Percentiles rank a stretch among this genome's conserved stretches.
phyloP scores from a whole-genome alignment of 176 grass and related monocot species.

The Aegilops sharonensis region DNA sequence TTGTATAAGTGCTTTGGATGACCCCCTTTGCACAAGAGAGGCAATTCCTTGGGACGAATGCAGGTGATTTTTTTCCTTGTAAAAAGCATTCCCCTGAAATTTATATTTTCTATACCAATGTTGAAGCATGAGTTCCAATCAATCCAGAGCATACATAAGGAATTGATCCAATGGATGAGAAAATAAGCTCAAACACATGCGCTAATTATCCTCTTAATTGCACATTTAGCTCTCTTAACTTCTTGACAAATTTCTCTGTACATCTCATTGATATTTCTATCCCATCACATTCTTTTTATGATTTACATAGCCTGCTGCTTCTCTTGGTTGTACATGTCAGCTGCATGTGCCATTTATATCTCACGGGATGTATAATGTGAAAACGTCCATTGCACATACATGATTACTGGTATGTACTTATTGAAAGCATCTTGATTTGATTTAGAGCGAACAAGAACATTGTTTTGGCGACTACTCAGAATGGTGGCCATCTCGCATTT shows the following conservation, averaged over 20 bases:
- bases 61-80: slow-evolving; percentile 53
- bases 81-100: background rate
- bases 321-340: background rate
- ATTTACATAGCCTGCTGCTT: background rate
- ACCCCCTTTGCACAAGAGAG: slow-evolving; percentile 92
- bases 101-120: background rate
- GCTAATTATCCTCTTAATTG: background rate
- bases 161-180: background rate
- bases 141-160: background rate
- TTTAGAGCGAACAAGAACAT: slow-evolving; percentile 90
- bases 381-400: background rate
- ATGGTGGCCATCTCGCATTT: slow-evolving; percentile 94
- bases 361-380: too few species aligned
- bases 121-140: background rate
- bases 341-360: too few species aligned
- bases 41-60: slow-evolving; percentile 98
- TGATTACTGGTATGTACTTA: background rate
- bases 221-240: background rate
- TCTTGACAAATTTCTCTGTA: background rate
- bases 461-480: slow-evolving; percentile 85
- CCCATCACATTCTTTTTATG: background rate
- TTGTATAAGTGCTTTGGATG: slow-evolving; percentile 94
- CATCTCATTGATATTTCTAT: background rate
- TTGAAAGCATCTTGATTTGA: slow-evolving; percentile 32
- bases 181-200: background rate